phyloP scores from a whole-genome alignment of 176 grass and related monocot species.

The Panicum miliaceum region DNA sequence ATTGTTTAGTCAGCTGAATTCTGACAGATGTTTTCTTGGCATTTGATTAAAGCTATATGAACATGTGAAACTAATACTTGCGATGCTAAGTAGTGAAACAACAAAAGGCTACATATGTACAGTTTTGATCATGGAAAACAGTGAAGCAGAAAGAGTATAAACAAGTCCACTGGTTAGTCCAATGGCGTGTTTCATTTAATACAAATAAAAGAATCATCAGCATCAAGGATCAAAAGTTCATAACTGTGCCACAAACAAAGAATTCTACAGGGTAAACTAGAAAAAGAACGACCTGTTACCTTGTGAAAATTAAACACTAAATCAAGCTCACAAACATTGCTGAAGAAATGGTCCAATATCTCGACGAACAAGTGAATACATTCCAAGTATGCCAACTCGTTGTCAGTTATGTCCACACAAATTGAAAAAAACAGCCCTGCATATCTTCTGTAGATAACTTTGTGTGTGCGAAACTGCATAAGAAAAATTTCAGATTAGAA shows the following conservation, averaged over 20 bases:
- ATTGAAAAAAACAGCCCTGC: conserved; percentile 96
- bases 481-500: conserved; percentile 21
- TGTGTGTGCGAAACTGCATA: conserved; percentile 76
- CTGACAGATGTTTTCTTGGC: no score
- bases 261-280: not conserved
- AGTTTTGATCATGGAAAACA: not conserved
- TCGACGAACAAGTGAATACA: conserved; percentile 98
- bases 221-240: not conserved
- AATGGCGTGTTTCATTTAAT: not conserved
- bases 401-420: conserved; percentile 97
- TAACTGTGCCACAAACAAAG: not conserved
- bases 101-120: not conserved
- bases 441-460: conserved; percentile 99
- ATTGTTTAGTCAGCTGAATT: no score
- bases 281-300: conserved; percentile 44
- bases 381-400: conserved; percentile 95
- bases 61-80: not conserved
- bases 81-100: not conserved
- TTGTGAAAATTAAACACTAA: conserved; percentile 99
- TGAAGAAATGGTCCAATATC: conserved; percentile 99
- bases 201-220: no score
- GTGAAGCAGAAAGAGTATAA: not conserved
- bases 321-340: conserved; percentile 97
- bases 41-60: no score
- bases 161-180: not conserved